These are phyloP conservation scores for Salix purpurea DNA, from an alignment of 345 rosid genomes.

Conservation along the genomic window DNA sequence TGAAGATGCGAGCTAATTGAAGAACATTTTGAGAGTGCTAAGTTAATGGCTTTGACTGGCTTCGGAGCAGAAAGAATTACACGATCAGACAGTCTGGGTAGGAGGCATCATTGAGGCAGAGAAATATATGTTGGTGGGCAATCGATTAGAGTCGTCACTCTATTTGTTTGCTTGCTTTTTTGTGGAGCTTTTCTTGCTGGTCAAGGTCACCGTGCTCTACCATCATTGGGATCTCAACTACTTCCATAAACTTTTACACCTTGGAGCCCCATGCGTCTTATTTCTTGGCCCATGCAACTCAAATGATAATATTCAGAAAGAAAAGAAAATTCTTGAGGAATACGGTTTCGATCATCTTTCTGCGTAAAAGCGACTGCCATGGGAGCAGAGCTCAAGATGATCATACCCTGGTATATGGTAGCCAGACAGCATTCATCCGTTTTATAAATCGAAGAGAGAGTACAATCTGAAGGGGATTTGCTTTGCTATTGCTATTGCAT, in stretches of 20 bases:
- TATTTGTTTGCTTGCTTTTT: slow-evolving; percentile 10
- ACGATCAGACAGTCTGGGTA: slow-evolving; percentile 15
- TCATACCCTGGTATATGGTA: not conserved
- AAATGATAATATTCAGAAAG: not conserved
- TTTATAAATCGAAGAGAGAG: not conserved
- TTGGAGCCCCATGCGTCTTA: slow-evolving; percentile 2
- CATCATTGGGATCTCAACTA: slow-evolving; percentile 42
- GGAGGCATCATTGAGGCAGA: slow-evolving; percentile 38
- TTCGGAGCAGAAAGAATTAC: slow-evolving; percentile 1
- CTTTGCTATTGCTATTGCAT: not conserved
- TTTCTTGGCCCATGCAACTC: not conserved
- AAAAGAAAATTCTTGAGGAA: not conserved
- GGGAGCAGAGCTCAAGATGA: not conserved
- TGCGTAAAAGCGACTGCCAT: not conserved
- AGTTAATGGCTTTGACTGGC: slow-evolving; percentile 12
- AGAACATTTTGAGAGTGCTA: slow-evolving; percentile 8
- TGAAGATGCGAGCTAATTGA: not conserved
- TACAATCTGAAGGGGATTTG: not conserved
- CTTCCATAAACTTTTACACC: slow-evolving; percentile 10
- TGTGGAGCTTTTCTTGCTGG: slow-evolving; percentile 11
- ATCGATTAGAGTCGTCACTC: slow-evolving; percentile 12
- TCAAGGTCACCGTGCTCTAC: slow-evolving; percentile 26
- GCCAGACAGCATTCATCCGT: not conserved
- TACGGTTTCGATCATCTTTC: not conserved
- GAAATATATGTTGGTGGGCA: slow-evolving; percentile 28